Percentiles rank a stretch among this genome's conserved stretches.
phyloP scores from a whole-genome alignment of 208 protist species.

The Trypanosoma brucei region DNA sequence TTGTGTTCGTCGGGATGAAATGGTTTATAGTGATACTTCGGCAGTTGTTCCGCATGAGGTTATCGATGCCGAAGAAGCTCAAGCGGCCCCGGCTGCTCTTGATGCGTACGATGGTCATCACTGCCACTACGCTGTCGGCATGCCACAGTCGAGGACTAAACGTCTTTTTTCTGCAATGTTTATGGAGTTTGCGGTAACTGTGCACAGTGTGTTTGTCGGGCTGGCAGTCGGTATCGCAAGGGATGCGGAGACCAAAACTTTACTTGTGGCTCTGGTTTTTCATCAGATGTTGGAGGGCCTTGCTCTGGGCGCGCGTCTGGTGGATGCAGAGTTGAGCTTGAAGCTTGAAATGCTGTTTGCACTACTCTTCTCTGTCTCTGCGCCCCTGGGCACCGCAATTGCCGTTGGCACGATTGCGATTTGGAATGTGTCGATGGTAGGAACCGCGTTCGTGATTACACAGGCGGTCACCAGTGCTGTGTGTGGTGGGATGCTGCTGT shows the following conservation, averaged over 20 bases:
- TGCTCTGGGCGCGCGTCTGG: constrained; percentile 49
- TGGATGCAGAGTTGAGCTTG: constrained; percentile 32
- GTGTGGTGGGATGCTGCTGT: constrained; percentile 60
- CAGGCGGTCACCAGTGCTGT: constrained; percentile 43
- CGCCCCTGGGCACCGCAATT: constrained; percentile 33
- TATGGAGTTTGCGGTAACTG: constrained; percentile 50
- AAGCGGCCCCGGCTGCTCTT: neutral
- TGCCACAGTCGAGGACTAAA: neutral
- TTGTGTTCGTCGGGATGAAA: neutral
- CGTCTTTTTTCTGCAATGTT: constrained; percentile 33
- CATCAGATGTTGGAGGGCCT: constrained; percentile 74
- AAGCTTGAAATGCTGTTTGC: constrained; percentile 33
- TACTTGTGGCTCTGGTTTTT: constrained; percentile 51
- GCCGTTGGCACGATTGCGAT: constrained; percentile 27
- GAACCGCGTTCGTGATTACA: constrained; percentile 29
- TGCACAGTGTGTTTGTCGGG: constrained; percentile 71
- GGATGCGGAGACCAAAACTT: constrained; percentile 34
- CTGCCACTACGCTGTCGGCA: constrained; percentile 1
- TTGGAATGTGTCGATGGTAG: constrained; percentile 21
- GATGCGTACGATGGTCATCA: constrained; percentile 1
- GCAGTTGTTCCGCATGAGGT: neutral
- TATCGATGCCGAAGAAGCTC: neutral
- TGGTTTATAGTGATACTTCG: neutral
- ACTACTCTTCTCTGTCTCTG: constrained; percentile 46
- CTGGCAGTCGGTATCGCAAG: constrained; percentile 44